These are phyloP conservation scores for Lecanosticta acicola DNA, from an alignment of 2,329 filamentous ascomycete genomes.

Conservation along the genomic window DNA sequence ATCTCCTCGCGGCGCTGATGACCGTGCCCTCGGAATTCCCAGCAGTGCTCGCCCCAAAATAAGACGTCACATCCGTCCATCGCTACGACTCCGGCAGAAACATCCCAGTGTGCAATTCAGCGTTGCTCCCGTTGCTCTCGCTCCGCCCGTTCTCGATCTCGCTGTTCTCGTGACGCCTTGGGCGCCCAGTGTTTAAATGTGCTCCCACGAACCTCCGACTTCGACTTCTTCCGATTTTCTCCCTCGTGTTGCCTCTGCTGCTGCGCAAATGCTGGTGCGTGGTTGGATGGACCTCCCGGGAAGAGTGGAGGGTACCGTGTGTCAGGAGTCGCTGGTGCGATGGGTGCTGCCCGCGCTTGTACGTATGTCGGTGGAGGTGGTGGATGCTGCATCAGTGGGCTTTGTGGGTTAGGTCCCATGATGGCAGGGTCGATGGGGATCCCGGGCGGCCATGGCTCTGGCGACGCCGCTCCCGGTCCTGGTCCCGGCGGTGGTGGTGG, in stretches of 20 bases:
- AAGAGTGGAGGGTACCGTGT: background rate
- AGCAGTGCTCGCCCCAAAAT: too few relatives aligned
- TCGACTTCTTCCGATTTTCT: background rate
- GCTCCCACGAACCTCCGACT: background rate
- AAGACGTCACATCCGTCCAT: background rate
- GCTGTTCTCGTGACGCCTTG: background rate
- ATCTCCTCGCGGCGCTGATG: background rate
- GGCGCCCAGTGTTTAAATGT: constrained; percentile 3
- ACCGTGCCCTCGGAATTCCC: background rate
- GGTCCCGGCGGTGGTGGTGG: constrained; percentile 6
- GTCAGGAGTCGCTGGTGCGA: background rate
- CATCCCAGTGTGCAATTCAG: background rate
- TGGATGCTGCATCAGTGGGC: background rate
- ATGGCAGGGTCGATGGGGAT: background rate
- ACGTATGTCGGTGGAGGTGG: background rate
- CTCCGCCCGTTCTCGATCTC: background rate
- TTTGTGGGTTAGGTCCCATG: background rate
- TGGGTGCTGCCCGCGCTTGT: background rate
- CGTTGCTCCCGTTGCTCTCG: background rate
- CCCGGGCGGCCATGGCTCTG: constrained; percentile 5
- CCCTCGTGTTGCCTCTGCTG: constrained; percentile 18
- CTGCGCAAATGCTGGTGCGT: constrained; percentile 28
- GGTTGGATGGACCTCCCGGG: constrained; percentile 13
- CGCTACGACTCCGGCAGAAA: background rate
- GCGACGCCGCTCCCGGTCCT: constrained; percentile 5